A percentile compares a stretch with the other conserved stretches of the same genome.
Conservation (phyloP, 164 flowering plant genomes). For the Piper betle region DNA sequence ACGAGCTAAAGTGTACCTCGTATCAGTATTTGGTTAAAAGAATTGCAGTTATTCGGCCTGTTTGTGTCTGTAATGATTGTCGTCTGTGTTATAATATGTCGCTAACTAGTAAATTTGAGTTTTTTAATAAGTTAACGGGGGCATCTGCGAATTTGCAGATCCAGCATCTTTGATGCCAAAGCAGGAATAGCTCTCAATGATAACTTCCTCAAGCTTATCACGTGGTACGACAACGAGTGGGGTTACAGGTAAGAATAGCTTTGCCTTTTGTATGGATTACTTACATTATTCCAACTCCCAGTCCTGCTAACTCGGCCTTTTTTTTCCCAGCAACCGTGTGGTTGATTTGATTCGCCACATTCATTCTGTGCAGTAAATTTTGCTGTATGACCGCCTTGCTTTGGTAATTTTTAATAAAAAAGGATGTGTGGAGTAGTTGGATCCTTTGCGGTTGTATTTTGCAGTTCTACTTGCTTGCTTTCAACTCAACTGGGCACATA, state of each 20-base stretch:
- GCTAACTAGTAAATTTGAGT: not conserved
- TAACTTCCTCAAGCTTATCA: conserved; percentile 39
- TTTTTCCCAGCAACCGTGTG: conserved; percentile 4
- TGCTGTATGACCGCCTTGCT: not conserved
- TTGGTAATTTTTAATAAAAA: not conserved
- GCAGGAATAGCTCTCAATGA: conserved; percentile 61
- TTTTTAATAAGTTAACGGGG: too few relatives aligned
- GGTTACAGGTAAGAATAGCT: conserved; percentile 46
- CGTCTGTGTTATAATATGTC: not conserved
- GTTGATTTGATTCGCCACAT: conserved; percentile 10
- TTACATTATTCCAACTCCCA: not conserved
- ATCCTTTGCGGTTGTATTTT: not conserved
- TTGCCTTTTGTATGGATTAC: not conserved
- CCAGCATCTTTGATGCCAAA: conserved; percentile 67
- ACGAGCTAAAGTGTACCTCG: too few relatives aligned
- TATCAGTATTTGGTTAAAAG: too few relatives aligned
- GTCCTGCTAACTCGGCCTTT: not conserved
- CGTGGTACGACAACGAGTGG: conserved; percentile 76
- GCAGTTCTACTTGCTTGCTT: not conserved
- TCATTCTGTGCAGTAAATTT: not conserved
- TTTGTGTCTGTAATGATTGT: too few relatives aligned
- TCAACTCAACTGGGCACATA: not conserved
- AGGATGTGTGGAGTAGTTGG: not conserved
- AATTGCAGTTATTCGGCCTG: too few relatives aligned
- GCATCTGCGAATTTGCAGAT: conserved; percentile 18